Evolutionary conservation across 345 rosid species (phyloP).

Genomic region (Populus alba): DNA sequence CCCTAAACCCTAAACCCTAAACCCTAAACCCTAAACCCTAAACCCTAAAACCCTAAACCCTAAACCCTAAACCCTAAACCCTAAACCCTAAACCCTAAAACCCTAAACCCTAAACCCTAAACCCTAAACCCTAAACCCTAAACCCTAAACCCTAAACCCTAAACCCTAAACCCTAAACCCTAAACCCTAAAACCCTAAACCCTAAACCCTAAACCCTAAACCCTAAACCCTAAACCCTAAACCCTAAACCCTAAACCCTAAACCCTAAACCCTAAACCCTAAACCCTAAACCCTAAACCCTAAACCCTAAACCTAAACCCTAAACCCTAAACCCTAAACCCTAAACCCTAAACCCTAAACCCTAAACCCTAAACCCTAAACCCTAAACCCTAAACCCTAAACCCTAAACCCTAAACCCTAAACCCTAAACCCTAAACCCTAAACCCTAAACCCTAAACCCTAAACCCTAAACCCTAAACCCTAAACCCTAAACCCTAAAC

Average conservation of each 20-base stretch:
- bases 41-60: constrained; percentile 36
- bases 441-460: constrained; percentile 23
- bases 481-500: constrained; percentile 20
- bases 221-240: constrained; percentile 28
- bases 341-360: constrained; percentile 25
- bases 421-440: constrained; percentile 25
- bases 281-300: constrained; percentile 23
- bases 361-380: constrained; percentile 34
- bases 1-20: constrained; percentile 25
- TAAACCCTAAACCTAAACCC: constrained; percentile 18
- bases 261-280: constrained; percentile 22
- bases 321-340: constrained; percentile 28
- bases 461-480: constrained; percentile 24
- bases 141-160: not conserved
- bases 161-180: constrained; percentile 20
- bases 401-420: constrained; percentile 32
- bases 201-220: constrained; percentile 22
- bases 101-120: constrained; percentile 24
- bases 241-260: constrained; percentile 29
- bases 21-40: constrained; percentile 32
- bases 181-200: constrained; percentile 23
- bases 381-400: constrained; percentile 16
- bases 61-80: constrained; percentile 31
- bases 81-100: constrained; percentile 35
- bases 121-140: constrained; percentile 12